A percentile compares a stretch with the other conserved stretches of the same genome.
Evolutionary conservation across 2,329 filamentous ascomycete species (phyloP).

Genomic region (Aspergillus sp.): DNA sequence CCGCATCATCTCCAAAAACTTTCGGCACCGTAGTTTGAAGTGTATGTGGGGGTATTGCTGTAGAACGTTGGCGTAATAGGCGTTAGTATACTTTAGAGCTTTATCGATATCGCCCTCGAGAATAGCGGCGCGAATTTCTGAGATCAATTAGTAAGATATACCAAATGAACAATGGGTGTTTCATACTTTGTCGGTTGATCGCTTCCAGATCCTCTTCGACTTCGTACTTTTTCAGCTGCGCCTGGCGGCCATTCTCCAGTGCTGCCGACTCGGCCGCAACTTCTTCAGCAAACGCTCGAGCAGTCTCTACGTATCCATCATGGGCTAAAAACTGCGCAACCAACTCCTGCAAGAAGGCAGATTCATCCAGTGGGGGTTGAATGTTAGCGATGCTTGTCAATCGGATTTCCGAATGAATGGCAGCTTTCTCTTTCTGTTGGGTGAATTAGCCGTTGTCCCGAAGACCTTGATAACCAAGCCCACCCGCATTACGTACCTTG

Average conservation of each 20-base stretch:
- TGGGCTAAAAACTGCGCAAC: slow-evolving; percentile 89
- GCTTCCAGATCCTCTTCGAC: slow-evolving; percentile 84
- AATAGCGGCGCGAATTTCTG: slow-evolving; percentile 84
- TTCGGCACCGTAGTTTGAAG: slow-evolving; percentile 85
- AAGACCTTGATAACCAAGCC: background rate
- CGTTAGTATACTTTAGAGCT: slow-evolving; percentile 79
- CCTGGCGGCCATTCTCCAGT: slow-evolving; percentile 61
- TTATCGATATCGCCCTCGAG: slow-evolving; percentile 90
- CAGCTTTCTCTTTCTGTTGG: slow-evolving; percentile 62
- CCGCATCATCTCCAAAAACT: slow-evolving; percentile 94
- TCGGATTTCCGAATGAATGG: slow-evolving; percentile 66
- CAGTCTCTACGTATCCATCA: slow-evolving; percentile 94
- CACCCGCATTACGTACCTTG: slow-evolving; percentile 58
- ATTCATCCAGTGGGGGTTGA: slow-evolving; percentile 70
- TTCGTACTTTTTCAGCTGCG: slow-evolving; percentile 63
- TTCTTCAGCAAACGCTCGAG: slow-evolving; percentile 83
- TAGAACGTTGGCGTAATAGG: slow-evolving; percentile 80
- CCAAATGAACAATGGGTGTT: background rate
- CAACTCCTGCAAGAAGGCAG: slow-evolving; percentile 78
- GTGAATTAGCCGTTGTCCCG: slow-evolving; percentile 18
- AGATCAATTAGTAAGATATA: background rate
- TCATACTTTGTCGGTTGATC: slow-evolving; percentile 79
- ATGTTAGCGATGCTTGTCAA: slow-evolving; percentile 62
- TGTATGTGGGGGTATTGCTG: slow-evolving; percentile 80
- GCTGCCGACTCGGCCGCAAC: slow-evolving; percentile 74